Evolutionary conservation across 2,329 filamentous ascomycete genomes (phyloP).

Genomic region (Pyrenophora seminiperda): DNA sequence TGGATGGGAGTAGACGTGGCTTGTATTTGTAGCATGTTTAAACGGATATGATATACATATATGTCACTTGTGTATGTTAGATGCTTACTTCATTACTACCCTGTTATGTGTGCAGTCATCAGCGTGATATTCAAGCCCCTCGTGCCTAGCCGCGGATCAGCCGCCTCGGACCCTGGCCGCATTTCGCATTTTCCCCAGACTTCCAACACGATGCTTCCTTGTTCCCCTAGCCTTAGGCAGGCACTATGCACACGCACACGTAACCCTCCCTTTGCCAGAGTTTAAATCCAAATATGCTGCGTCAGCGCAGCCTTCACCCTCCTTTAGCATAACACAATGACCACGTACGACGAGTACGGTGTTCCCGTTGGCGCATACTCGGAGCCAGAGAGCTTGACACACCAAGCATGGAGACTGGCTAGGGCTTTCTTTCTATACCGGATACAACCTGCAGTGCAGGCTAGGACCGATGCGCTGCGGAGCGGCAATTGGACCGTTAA

Average conservation of each 20-base stretch:
- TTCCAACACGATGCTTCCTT: constrained; percentile 2
- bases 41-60: no score
- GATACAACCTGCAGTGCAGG: constrained; percentile 31
- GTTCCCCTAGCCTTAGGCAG: constrained; percentile 25
- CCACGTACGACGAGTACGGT: constrained; percentile 48
- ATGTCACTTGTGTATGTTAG: constrained; percentile 21
- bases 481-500: constrained; percentile 32
- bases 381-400: constrained; percentile 42
- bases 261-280: constrained; percentile 12
- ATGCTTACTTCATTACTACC: background rate
- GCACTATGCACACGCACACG: constrained; percentile 13
- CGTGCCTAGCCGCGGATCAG: constrained; percentile 12
- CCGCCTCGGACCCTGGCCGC: constrained; percentile 17
- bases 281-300: constrained; percentile 35
- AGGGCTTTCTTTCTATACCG: constrained; percentile 41
- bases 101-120: background rate
- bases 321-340: constrained; percentile 38
- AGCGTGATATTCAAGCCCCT: constrained; percentile 3
- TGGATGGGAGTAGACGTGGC: constrained; percentile 12
- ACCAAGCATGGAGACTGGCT: constrained; percentile 37
- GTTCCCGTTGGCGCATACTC: constrained; percentile 46
- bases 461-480: constrained; percentile 15
- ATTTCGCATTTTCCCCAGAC: constrained; percentile 21
- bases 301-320: constrained; percentile 18
- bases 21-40: constrained; percentile 45